Evolutionary conservation across 1,284 basidiomycete species (phyloP), one percentile per base, ranked within the genome.

Genomic region (Trichosporon coremiiforme): DNA sequence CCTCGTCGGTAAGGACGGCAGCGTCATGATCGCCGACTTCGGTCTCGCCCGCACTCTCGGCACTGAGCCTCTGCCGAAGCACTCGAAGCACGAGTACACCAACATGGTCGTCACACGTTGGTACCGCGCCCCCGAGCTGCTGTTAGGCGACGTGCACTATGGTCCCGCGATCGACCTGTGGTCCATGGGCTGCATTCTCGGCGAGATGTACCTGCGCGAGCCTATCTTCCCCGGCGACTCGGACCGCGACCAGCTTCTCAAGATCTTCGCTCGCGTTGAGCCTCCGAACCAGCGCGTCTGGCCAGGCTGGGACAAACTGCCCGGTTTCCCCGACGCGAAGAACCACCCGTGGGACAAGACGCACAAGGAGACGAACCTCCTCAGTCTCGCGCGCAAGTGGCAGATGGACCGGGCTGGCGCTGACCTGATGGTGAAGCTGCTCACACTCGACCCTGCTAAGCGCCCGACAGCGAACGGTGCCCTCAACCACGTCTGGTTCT

Each of bases 21-120:
- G 87, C 31, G 85, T 96, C 25, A 90, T 90, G 77, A 96, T 99
- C 74, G 97, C 95, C 12, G 96, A 99, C 83, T 98, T 99, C 76
- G 96, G 96, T 81, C 88, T 99, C 4, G 97, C 97, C 0, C 88
- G 97, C 17, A 70, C 69, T 12, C 62, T 70, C 17, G 70, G 71
- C 33, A 85, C 85, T 36, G 75, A 75, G 35, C 79, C 84, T 25
- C 81, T 85, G 25, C 84, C 82, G 4, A 73, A 77, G 29, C 79
- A 80, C 68, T 76, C 79, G 75, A 83, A 80, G 31, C 86, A 86
- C 68, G 84, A 91, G 80, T 98, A 98, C 80, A 99, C 97, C 1
- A 96, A 96, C 78, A 97, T 94, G 83, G 97, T 99, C 31, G 96
- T 99, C n/a, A 99, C 96, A 8, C 86, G 95, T 57, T 99, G 97